Evolutionary conservation across 2,329 filamentous ascomycete species (phyloP), one percentile per base, ranked within the genome.

Genomic region (Thermothelomyces thermophilus): DNA sequence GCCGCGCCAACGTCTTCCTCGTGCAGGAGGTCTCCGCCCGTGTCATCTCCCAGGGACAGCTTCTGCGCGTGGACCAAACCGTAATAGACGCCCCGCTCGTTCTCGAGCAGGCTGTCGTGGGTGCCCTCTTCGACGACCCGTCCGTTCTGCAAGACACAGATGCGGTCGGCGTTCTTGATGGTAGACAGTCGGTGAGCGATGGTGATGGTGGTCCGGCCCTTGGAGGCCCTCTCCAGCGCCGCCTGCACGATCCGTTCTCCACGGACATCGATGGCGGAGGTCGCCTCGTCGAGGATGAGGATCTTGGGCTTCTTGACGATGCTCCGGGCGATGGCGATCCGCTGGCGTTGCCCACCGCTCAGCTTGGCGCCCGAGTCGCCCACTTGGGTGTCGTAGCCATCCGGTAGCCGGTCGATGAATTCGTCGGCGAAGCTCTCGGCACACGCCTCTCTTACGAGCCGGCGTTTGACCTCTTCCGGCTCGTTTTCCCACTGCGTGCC

Each of bases 301-400:
- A 88, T 70, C 46, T 79, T 72, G 0, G 84, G 85, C 30, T 78
- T 70, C 6, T 84, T 74, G 9, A 85, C 76, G 3, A 88, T 73
- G 4, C 84, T 85, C 3, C 85, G 75, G 0, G 85, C 84, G 52
- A 87, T 86, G 19, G 80, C 78, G 9, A 88, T 68, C 14, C 84
- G 79, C 65, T 88, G 84, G 48, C 83, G 82, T 66, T 87, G 84
- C 0, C 84, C 84, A n/a, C 84, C 84, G 10, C 84, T 88, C 1
- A 94, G 70, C 62, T 87, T 88, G 41, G 85, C 83, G 4, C 88
- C 88, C 24, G 78, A 78, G 61, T 91, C 87, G 1, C 88, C 88
- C 1, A 93, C 87, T 8, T 77, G 67, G 0, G 87, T 89, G 4
- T 84, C 75, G 61, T 90, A 90, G 1, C 81, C 44, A 11, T 75